Percentiles rank a stretch among this genome's conserved stretches.
phyloP scores from a whole-genome alignment of 345 rosid species.

The Cardiospermum halicacabum region DNA sequence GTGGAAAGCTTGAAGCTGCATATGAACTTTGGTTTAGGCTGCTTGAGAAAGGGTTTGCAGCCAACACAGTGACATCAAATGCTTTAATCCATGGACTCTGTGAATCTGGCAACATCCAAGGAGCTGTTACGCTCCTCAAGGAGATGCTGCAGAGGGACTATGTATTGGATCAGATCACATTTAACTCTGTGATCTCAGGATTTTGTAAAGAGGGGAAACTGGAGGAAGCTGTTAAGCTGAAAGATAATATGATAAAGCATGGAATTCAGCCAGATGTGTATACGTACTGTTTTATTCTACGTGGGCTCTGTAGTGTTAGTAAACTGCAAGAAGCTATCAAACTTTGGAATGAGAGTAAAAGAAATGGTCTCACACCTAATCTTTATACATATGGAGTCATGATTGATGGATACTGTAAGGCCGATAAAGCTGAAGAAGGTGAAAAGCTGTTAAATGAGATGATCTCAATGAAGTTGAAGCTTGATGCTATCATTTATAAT shows the following conservation, averaged over 20 bases:
- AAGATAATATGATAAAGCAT: slow-evolving; percentile 56
- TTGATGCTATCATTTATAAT: slow-evolving; percentile 55
- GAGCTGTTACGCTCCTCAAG: slow-evolving; percentile 46
- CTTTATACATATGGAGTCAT: slow-evolving; percentile 57
- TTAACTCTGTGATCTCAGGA: slow-evolving; percentile 53
- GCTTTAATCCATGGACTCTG: slow-evolving; percentile 73
- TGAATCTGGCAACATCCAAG: slow-evolving; percentile 51
- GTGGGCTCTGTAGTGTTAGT: slow-evolving; percentile 44
- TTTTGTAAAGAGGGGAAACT: slow-evolving; percentile 49
- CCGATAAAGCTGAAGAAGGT: slow-evolving; percentile 56
- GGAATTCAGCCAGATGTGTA: slow-evolving; percentile 61
- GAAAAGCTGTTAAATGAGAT: slow-evolving; percentile 55
- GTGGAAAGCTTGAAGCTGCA: slow-evolving; percentile 50
- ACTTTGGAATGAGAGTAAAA: slow-evolving; percentile 56
- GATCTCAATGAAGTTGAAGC: slow-evolving; percentile 35
- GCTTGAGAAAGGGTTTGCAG: slow-evolving; percentile 40
- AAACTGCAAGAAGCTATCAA: slow-evolving; percentile 58
- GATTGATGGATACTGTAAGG: slow-evolving; percentile 76
- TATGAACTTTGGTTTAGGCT: slow-evolving; percentile 53
- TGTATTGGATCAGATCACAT: slow-evolving; percentile 49
- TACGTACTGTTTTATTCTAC: slow-evolving; percentile 56
- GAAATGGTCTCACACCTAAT: slow-evolving; percentile 43
- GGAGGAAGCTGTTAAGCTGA: slow-evolving; percentile 49
- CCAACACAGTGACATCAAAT: slow-evolving; percentile 55
- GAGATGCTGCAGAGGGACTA: slow-evolving; percentile 48